These are phyloP conservation scores for Brassica rapa DNA, from an alignment of 345 rosid genomes.

Conservation along the genomic window DNA sequence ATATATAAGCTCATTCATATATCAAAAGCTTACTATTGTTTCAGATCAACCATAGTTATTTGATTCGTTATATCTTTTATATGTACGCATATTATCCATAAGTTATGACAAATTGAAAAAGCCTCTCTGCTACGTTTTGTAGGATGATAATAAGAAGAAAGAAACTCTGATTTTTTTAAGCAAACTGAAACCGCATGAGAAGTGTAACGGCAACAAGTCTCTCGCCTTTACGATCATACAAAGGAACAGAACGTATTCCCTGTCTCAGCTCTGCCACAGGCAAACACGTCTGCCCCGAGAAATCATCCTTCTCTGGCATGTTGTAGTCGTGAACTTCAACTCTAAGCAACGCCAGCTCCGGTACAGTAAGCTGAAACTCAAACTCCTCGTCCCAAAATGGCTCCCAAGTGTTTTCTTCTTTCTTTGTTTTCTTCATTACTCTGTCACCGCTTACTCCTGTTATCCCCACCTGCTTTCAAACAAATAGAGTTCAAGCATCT, in stretches of 20 bases:
- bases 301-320: conserved; percentile 69
- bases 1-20: no score
- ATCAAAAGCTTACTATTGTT: no score
- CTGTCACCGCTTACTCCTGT: conserved; percentile 64
- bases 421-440: conserved; percentile 63
- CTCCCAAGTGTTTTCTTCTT: conserved; percentile 58
- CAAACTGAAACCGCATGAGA: conserved; percentile 58
- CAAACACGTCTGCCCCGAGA: conserved; percentile 73
- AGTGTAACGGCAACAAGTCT: conserved; percentile 52
- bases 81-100: not conserved
- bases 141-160: not conserved
- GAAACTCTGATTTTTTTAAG: not conserved
- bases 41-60: not conserved
- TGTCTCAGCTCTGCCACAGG: conserved; percentile 59
- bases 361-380: conserved; percentile 60
- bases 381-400: conserved; percentile 77
- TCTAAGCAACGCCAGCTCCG: conserved; percentile 65
- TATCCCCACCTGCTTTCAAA: conserved; percentile 59
- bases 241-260: conserved; percentile 67
- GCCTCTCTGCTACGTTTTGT: not conserved
- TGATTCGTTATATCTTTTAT: not conserved
- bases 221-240: conserved; percentile 57
- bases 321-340: conserved; percentile 69
- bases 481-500: not conserved
- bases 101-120: not conserved